Evolutionary conservation across 2,329 filamentous ascomycete genomes (phyloP).

Genomic region (Phoma sp.): DNA sequence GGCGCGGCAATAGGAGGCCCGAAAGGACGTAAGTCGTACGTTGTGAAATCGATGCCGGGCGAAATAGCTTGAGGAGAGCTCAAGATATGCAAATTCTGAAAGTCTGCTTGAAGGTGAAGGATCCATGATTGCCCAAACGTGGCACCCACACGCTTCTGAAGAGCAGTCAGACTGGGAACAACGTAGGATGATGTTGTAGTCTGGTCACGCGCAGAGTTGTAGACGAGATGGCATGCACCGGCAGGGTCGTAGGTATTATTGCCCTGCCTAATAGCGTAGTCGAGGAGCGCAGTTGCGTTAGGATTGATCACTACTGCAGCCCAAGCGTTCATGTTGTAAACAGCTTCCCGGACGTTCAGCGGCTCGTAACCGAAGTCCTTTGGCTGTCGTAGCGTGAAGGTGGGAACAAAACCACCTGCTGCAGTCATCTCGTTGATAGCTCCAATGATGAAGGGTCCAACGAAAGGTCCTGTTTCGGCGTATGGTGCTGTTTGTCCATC

Average conservation of each 20-base stretch:
- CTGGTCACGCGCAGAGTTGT: constrained; percentile 64
- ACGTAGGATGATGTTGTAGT: constrained; percentile 60
- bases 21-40: constrained; percentile 66
- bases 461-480: constrained; percentile 48
- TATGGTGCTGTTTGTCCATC: constrained; percentile 61
- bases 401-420: constrained; percentile 49
- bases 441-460: constrained; percentile 61
- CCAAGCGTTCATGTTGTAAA: constrained; percentile 65
- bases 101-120: constrained; percentile 7
- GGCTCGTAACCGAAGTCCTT: constrained; percentile 62
- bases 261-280: constrained; percentile 58
- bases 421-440: constrained; percentile 51
- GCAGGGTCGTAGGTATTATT: constrained; percentile 67
- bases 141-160: constrained; percentile 54
- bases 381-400: constrained; percentile 57
- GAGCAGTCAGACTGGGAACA: constrained; percentile 54
- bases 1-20: constrained; percentile 61
- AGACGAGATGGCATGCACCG: constrained; percentile 63
- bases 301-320: constrained; percentile 67
- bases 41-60: constrained; percentile 62
- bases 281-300: constrained; percentile 65
- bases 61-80: constrained; percentile 59
- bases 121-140: constrained; percentile 57
- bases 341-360: constrained; percentile 60
- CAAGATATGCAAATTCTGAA: constrained; percentile 46